Percentiles rank a stretch among this genome's conserved stretches.
Evolutionary conservation across 257 asterid genomes (phyloP).

Genomic region (Gynochthodes officinalis): DNA sequence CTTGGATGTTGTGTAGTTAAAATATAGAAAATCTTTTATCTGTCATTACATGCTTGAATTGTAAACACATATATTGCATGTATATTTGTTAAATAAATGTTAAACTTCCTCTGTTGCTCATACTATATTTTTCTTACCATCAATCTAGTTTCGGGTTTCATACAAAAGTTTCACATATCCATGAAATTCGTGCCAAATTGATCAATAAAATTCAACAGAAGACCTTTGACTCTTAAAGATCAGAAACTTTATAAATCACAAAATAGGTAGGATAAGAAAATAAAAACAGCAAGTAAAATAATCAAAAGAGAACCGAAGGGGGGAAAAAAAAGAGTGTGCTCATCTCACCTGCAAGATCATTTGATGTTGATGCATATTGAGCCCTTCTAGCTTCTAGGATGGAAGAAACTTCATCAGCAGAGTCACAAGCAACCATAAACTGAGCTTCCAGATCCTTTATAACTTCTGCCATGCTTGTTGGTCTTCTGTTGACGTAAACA

Average conservation of each 20-base stretch:
- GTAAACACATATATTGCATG: not conserved
- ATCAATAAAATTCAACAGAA: not conserved
- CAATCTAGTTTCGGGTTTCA: not conserved
- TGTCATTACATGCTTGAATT: not conserved
- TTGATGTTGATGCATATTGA: constrained; percentile 53
- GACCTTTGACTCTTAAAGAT: not conserved
- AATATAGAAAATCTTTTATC: no score
- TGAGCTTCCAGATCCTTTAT: constrained; percentile 87
- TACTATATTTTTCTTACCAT: not conserved
- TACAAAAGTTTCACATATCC: not conserved
- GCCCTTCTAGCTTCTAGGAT: constrained; percentile 77
- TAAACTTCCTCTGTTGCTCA: no score
- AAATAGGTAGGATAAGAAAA: not conserved
- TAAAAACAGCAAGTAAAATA: not conserved
- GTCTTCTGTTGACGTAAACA: constrained; percentile 75
- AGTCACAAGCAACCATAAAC: constrained; percentile 63
- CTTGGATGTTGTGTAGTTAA: no score
- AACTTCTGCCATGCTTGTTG: constrained; percentile 88
- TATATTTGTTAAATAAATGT: not conserved
- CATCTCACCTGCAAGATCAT: constrained; percentile 61
- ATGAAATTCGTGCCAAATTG: not conserved
- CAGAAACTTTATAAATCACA: not conserved
- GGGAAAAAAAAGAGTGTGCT: not conserved
- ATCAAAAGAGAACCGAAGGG: no score
- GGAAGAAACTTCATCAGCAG: constrained; percentile 70